Evolutionary conservation across 352 stramenopile species (phyloP).

Genomic region (Phytophthora multivora): DNA sequence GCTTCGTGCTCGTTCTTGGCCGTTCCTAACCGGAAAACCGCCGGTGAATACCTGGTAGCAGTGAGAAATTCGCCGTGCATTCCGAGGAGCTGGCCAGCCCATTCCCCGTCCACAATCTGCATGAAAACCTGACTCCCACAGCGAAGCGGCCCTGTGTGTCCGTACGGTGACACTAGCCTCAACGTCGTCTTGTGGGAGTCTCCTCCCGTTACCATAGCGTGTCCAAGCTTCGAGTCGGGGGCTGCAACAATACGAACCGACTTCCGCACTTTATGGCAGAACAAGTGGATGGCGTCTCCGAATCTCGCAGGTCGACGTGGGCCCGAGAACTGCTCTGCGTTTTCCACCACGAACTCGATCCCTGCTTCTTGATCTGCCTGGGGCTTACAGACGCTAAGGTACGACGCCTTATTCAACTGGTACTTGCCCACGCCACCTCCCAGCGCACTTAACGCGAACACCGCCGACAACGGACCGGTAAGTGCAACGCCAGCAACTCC

Average conservation of each 20-base stretch:
- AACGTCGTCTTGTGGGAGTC: constrained; percentile 46
- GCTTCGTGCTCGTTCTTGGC: constrained; percentile 4
- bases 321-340: constrained; percentile 56
- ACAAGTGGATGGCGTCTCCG: constrained; percentile 60
- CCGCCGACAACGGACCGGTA: constrained; percentile 53
- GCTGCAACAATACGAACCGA: constrained; percentile 48
- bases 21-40: constrained; percentile 39
- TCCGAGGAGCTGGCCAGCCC: constrained; percentile 52
- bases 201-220: constrained; percentile 49
- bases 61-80: constrained; percentile 55
- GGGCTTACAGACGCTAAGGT: constrained; percentile 51
- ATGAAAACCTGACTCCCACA: constrained; percentile 64
- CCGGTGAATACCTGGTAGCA: constrained; percentile 50
- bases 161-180: constrained; percentile 62
- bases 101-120: constrained; percentile 55
- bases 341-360: constrained; percentile 61
- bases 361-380: constrained; percentile 17
- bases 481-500: constrained; percentile 61
- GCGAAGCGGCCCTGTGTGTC: constrained; percentile 39
- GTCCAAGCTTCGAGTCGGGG: constrained; percentile 59
- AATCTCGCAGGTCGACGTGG: constrained; percentile 50
- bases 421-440: constrained; percentile 66
- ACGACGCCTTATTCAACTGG: constrained; percentile 68
- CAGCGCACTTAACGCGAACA: constrained; percentile 57
- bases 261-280: constrained; percentile 48